A percentile compares a stretch with the other conserved stretches of the same genome.
Conservation (phyloP, 2,329 filamentous ascomycete genomes). For the Colletotrichum falcatum region DNA sequence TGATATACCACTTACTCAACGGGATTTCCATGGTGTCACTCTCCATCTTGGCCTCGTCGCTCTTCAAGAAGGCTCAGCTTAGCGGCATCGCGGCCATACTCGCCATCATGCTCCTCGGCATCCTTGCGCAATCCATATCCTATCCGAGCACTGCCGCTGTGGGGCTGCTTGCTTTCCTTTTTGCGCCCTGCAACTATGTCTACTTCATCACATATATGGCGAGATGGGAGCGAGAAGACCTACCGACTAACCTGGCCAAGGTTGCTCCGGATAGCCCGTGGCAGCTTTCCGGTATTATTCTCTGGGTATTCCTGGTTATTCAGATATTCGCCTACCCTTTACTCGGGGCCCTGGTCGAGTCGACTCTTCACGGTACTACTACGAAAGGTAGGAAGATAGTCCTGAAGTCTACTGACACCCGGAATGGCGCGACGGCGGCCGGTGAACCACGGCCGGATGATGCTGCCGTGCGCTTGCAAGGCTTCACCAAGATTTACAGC, state of each 20-base stretch:
- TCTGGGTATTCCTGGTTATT: constrained; percentile 82
- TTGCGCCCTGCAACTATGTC: constrained; percentile 89
- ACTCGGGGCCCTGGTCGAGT: constrained; percentile 80
- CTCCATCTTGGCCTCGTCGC: constrained; percentile 82
- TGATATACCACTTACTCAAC: constrained; percentile 80
- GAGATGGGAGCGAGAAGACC: constrained; percentile 75
- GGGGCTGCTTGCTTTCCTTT: constrained; percentile 78
- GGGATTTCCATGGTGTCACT: constrained; percentile 84
- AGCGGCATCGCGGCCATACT: constrained; percentile 86
- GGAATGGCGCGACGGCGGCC: constrained; percentile 15
- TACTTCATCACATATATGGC: constrained; percentile 83
- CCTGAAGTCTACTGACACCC: constrained; percentile 45
- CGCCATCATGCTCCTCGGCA: constrained; percentile 78
- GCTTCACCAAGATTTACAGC: constrained; percentile 82
- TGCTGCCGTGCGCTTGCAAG: constrained; percentile 75
- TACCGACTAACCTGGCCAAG: constrained; percentile 70
- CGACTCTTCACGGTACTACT: constrained; percentile 79
- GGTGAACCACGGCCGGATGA: constrained; percentile 45
- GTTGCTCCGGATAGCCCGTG: constrained; percentile 75
- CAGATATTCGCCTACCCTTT: constrained; percentile 85
- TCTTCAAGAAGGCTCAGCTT: constrained; percentile 89
- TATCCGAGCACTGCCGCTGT: constrained; percentile 73
- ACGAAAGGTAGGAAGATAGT: constrained; percentile 69
- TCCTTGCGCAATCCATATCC: constrained; percentile 82
- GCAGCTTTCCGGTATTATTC: constrained; percentile 76